Base-by-base conservation (phyloP, 1,284 basidiomycete species). In the Ustilago crameri region DNA sequence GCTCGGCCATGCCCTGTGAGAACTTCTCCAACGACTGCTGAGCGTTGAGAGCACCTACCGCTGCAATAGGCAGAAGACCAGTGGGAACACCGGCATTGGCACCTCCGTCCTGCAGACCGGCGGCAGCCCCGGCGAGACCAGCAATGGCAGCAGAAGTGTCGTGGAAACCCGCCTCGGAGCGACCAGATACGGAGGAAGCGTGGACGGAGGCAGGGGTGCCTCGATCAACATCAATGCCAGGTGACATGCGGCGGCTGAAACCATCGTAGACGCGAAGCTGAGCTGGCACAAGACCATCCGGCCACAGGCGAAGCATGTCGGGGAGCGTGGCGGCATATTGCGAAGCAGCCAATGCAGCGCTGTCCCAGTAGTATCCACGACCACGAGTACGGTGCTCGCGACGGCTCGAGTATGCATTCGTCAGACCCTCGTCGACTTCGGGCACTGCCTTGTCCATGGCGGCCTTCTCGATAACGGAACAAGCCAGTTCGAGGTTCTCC, bases 211-310 rank as follows among this genome's bases (percentile, higher is more conserved):
- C 61, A 3, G 70, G 70, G 0, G 70, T 68, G 26, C 57, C 61
- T 8, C 70, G 65, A 34, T 73, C 70, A 22, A 45, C 70, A 22
- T 68, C 70, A 26, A 42, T 30, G 2, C 60, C 65, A 10, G 74
- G 66, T 10, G 66, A 70, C 53, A 75, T 63, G 53, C 77, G 58
- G 18, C 74, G 76, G 70, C 53, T 78, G 80, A 98, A 98, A 80
- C 98, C 95, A 76, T 98, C 94, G 84, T 99, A 99, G 5, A 98
- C 94, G 54, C 89, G 89, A 41, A 91, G 86, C 84, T 99, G 96
- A 70, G 89, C 88, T 18, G 88, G 86, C 66, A 92, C 90, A 5
- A 98, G 86, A 45, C 95, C 96, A 43, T 87, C 90, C 9, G 90
- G 87, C 76, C 92, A 91, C 79, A 98, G 89, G 27, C 93, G 89